phyloP scores from a whole-genome alignment of 2,329 filamentous ascomycete genomes.

The Aquanectria penicillioides region DNA sequence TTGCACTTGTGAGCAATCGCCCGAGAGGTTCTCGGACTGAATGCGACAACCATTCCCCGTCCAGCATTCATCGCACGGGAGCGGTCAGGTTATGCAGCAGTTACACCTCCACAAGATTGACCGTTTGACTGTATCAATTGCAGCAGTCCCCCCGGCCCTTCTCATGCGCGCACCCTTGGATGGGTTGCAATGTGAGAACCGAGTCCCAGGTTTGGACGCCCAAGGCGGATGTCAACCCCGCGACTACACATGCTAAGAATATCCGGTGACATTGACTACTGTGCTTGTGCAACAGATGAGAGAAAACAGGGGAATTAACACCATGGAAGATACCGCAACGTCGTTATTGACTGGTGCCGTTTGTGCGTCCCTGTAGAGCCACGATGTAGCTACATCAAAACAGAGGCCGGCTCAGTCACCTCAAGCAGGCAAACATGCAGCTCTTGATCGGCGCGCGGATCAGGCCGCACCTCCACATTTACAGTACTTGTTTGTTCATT shows the following conservation, averaged over 20 bases:
- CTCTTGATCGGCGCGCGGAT: not conserved
- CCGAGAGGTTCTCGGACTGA: too few species aligned
- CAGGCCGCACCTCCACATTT: conserved; percentile 13
- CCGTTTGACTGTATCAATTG: conserved; percentile 17
- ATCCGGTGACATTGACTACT: conserved; percentile 4
- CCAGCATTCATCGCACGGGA: not conserved
- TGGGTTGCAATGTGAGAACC: not conserved
- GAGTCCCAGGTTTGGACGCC: conserved; percentile 8
- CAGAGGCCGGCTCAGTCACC: not conserved
- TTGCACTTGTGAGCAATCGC: too few species aligned
- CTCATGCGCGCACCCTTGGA: conserved; percentile 15
- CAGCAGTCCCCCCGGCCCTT: not conserved
- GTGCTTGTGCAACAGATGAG: not conserved
- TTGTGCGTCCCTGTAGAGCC: conserved; percentile 1
- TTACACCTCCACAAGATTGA: conserved; percentile 29
- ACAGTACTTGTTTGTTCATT: too few species aligned
- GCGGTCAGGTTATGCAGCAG: conserved; percentile 27
- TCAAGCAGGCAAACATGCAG: conserved; percentile 5
- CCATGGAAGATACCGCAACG: too few species aligned
- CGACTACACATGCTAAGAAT: not conserved
- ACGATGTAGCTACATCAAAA: not conserved
- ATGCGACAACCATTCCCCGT: too few species aligned
- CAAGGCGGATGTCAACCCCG: conserved; percentile 11
- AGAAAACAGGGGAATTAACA: too few species aligned
- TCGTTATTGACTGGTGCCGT: not conserved